Evolutionary conservation across 2,329 filamentous ascomycete species (phyloP).

Genomic region (Fusarium sp.): DNA sequence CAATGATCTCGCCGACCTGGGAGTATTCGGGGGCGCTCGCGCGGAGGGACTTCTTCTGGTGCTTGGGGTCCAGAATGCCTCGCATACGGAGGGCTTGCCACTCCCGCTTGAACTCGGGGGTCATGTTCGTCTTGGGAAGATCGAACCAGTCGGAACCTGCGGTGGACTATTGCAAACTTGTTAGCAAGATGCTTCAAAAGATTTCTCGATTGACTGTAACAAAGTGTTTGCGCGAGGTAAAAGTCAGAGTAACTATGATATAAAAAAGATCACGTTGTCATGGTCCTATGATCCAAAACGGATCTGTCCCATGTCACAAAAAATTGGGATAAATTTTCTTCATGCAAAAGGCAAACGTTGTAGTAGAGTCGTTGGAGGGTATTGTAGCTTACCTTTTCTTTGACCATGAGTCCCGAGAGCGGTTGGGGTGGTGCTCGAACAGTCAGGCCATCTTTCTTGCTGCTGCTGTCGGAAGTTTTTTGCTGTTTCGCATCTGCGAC

Average conservation of each 20-base stretch:
- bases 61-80: constrained; percentile 88
- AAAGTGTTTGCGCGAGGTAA: constrained; percentile 26
- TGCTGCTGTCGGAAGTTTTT: constrained; percentile 37
- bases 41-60: constrained; percentile 90
- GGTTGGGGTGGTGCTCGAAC: constrained; percentile 46
- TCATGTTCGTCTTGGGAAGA: constrained; percentile 85
- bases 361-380: background rate
- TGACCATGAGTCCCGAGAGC: constrained; percentile 35
- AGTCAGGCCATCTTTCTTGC: constrained; percentile 46
- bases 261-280: constrained; percentile 68
- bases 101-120: constrained; percentile 87
- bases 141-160: constrained; percentile 90
- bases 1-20: constrained; percentile 88
- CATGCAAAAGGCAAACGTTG: constrained; percentile 53
- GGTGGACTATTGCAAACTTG: constrained; percentile 59
- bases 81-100: constrained; percentile 91
- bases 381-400: constrained; percentile 49
- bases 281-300: constrained; percentile 65
- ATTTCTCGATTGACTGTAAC: background rate
- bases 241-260: constrained; percentile 82
- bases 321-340: constrained; percentile 55
- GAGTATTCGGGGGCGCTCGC: constrained; percentile 79
- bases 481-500: constrained; percentile 35
- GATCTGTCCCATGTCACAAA: constrained; percentile 57
- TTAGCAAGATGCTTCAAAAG: constrained; percentile 28